Conservation (phyloP, 2,329 filamentous ascomycete species). For the Trichoderma sp. region DNA sequence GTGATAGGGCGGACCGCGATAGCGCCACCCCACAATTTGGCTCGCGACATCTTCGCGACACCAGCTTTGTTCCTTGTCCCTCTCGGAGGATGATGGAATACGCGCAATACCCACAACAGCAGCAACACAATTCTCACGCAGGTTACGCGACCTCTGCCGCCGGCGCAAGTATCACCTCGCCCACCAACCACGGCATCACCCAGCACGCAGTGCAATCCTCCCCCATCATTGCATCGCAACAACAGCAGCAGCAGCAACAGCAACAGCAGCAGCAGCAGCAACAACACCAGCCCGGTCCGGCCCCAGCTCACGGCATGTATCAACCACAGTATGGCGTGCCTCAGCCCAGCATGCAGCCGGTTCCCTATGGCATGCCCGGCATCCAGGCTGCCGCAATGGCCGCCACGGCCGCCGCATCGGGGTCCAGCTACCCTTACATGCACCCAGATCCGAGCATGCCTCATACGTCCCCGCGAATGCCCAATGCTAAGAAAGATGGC, state of each 20-base stretch:
- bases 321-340: slow-evolving; percentile 72
- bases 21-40: slow-evolving; percentile 23
- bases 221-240: slow-evolving; percentile 73
- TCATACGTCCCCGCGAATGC: slow-evolving; percentile 75
- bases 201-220: slow-evolving; percentile 69
- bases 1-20: slow-evolving; percentile 24
- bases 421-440: slow-evolving; percentile 71
- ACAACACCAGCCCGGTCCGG: slow-evolving; percentile 56
- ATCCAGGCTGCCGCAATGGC: slow-evolving; percentile 92
- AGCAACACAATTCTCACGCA: slow-evolving; percentile 62
- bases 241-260: slow-evolving; percentile 37
- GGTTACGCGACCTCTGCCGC: slow-evolving; percentile 59
- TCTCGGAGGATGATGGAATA: slow-evolving; percentile 65
- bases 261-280: not conserved
- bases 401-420: slow-evolving; percentile 83
- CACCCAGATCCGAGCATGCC: slow-evolving; percentile 64
- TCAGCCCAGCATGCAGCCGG: slow-evolving; percentile 65
- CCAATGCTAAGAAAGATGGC: slow-evolving; percentile 68
- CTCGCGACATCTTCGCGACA: slow-evolving; percentile 25
- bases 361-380: slow-evolving; percentile 69
- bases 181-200: slow-evolving; percentile 66
- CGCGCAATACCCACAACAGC: slow-evolving; percentile 67
- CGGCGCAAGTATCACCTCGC: slow-evolving; percentile 65
- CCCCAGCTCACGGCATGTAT: slow-evolving; percentile 73
- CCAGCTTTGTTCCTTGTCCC: slow-evolving; percentile 25